Conservation (phyloP, 1,139 yeast species). For the Blastobotrys apis region DNA sequence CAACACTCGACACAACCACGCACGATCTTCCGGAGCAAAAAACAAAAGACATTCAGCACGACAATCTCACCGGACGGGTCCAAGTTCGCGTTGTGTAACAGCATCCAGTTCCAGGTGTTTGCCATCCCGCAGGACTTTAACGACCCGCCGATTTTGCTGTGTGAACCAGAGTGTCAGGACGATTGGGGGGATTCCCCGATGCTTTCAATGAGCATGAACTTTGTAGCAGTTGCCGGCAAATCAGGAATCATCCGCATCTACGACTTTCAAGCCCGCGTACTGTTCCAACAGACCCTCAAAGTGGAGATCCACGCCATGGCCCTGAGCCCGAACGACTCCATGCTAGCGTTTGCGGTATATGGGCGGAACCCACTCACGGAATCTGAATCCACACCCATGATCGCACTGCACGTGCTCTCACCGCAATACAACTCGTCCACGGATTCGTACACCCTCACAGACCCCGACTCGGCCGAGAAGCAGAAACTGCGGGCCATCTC, state of each 20-base stretch:
- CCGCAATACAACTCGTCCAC: not conserved
- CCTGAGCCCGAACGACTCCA: constrained; percentile 57
- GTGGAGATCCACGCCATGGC: constrained; percentile 79
- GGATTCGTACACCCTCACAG: not conserved
- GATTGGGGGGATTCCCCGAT: constrained; percentile 57
- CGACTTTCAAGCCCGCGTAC: constrained; percentile 54
- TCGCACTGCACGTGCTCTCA: constrained; percentile 8
- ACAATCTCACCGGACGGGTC: constrained; percentile 61
- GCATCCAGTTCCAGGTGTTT: constrained; percentile 70
- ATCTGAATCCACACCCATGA: constrained; percentile 10
- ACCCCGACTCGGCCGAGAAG: constrained; percentile 6
- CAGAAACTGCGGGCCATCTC: constrained; percentile 55
- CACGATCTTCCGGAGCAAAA: constrained; percentile 45
- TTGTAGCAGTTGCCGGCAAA: constrained; percentile 60
- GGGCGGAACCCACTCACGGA: constrained; percentile 12
- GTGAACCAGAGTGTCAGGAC: constrained; percentile 37
- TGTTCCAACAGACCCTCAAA: constrained; percentile 64
- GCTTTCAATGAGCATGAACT: constrained; percentile 59
- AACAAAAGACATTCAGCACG: constrained; percentile 53
- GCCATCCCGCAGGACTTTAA: constrained; percentile 44
- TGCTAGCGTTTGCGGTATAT: constrained; percentile 72
- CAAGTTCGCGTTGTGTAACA: constrained; percentile 59
- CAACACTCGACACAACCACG: constrained; percentile 62
- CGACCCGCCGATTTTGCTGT: constrained; percentile 51
- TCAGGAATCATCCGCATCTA: constrained; percentile 65